Base-by-base conservation (phyloP, 2,329 filamentous ascomycete species). In the Colletotrichum limetticola region DNA sequence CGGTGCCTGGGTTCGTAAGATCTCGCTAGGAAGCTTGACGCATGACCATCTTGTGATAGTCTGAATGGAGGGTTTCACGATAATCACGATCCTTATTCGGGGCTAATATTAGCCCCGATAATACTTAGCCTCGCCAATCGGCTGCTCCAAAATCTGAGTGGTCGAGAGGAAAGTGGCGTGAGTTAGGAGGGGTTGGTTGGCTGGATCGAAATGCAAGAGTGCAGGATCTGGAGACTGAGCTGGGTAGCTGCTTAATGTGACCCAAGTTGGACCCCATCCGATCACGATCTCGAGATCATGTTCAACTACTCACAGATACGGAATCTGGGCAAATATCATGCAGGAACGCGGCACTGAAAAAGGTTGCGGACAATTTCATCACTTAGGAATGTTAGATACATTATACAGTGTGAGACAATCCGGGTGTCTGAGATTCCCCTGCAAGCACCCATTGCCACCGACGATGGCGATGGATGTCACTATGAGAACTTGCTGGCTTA, bases 141-240 rank as follows among this genome's bases (percentile, higher is more conserved):
- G 46, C 35, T 60, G 24, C 9, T 22, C 30, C 5, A 7, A 22
- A 22, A 9, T 53, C 12, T 61, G 60, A 56, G 11, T 65, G 26
- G 32, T 12, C n/a, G 56, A 12, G 7, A 9, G 14, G 3, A 49
- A 32, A 16, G 61, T 30, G 35, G 19, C 30, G 49, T 53, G 55
- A 9, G 32, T 65, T 16, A 52, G 49, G 56, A 46, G 12, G 22
- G 4, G 12, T 19, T 30, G 55, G 55, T 24, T 63, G 66, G 71
- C 67, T 73, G 71, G 71, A 73, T 73, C 71, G 66, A 14, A 46
- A 66, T 66, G 71, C 60, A 61, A 65, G 61, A 61, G 60, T 70
- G 71, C 71, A 70, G 71, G 66, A 73, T 73, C 71, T 73, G 49
- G 49, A 49, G 14, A 22, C 32, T 16, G 24, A 57, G 6, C 26